Evolutionary conservation across 495 filamentous ascomycete species (phyloP).

Genomic region (Daldinia bambusicola): DNA sequence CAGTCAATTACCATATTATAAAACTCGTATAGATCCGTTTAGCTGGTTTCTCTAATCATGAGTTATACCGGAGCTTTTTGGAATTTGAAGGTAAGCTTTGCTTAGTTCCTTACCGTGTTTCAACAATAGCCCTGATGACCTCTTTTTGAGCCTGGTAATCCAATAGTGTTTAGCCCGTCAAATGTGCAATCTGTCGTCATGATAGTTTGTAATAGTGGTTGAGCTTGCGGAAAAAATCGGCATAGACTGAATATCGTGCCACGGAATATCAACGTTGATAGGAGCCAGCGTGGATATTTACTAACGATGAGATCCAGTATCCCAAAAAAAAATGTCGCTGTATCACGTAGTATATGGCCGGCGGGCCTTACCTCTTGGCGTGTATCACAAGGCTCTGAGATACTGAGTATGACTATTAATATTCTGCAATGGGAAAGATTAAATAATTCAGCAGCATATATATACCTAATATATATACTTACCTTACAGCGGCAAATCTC

Average conservation of each 20-base stretch:
- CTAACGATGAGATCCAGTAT: conserved; percentile 25
- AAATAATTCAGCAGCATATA: neutral
- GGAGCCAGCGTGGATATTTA: conserved; percentile 8
- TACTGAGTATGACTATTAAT: neutral
- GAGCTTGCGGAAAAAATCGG: conserved; percentile 40
- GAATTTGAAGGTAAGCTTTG: conserved; percentile 22
- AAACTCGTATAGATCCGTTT: neutral
- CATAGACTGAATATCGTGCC: conserved; percentile 25
- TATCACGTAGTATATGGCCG: neutral
- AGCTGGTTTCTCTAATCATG: neutral
- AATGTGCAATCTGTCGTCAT: conserved; percentile 26
- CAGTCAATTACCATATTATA: conserved; percentile 34
- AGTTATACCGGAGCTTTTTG: neutral
- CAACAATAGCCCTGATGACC: conserved; percentile 33
- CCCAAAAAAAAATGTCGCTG: neutral
- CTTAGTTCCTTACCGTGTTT: conserved; percentile 8
- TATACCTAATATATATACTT: neutral
- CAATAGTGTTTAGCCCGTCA: conserved; percentile 35
- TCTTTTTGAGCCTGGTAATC: conserved; percentile 41
- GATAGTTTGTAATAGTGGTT: conserved; percentile 34
- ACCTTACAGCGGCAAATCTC: neutral
- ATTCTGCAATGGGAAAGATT: neutral
- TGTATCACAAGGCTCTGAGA: neutral
- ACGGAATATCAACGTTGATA: neutral
- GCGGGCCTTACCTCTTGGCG: neutral